Evolutionary conservation across 202 grass and related monocot species (phyloP), one percentile per base, ranked within the genome.

Genomic region (Panicum hallii): DNA sequence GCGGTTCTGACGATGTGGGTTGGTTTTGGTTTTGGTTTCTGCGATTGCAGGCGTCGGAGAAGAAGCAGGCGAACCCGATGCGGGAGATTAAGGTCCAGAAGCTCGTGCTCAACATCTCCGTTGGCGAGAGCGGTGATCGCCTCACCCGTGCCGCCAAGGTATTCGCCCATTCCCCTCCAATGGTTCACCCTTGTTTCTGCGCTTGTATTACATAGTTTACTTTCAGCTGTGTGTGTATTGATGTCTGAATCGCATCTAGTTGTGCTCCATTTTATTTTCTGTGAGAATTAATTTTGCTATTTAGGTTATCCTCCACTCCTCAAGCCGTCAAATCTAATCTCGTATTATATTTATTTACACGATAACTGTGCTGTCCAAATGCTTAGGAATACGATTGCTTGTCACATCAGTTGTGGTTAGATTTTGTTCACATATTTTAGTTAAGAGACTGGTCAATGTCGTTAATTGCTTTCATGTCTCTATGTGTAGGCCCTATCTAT

Each of bases 61-160:
- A 90, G 88, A 93, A 91, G 83, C 83, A 84, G 69, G 30, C 30
- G 83, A 93, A 93, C 83, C 79, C 88, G 42, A 90, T 93, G 91
- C 86, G 83, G 80, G 89, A 93, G 19, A 93, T 93, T 75, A 93
- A 94, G 77, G 92, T 91, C 70, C 89, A 94, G 80, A 91, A 91
- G 76, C 89, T 94, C 71, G 89, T 94, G 26, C 92, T 91, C 76
- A 94, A 91, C 86, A 87, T 94, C 86, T 94, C 92, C n/a, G 89
- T 94, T 65, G 92, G 89, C 17, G 86, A 94, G 77, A 94, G 89
- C 60, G 89, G 92, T 48, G 92, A 91, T 88, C 92, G 91, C 42
- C 88, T 93, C 79, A 93, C 91, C 79, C 88, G 91, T 17, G 91
- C 91, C 34, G 80, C 91, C 45, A 94, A 94, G 89, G 92, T 91